Percentiles rank a stretch among this genome's conserved stretches.
Evolutionary conservation across 2,329 filamentous ascomycete genomes (phyloP).

Genomic region (Trichocomaceae sp.): DNA sequence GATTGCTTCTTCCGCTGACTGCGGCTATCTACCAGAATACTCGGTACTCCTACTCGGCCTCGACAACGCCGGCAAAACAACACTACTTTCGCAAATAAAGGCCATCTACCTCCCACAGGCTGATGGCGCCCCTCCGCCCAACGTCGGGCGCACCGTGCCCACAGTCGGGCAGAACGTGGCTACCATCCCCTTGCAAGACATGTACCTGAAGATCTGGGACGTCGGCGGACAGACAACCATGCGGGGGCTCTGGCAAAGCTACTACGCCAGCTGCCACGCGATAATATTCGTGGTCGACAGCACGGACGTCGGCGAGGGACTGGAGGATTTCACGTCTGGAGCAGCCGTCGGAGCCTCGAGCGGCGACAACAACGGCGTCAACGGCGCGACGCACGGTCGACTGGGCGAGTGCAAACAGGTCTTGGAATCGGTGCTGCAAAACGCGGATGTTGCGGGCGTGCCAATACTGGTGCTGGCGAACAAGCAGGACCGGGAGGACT

Average conservation of each 20-base stretch:
- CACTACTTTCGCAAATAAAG: slow-evolving; percentile 94
- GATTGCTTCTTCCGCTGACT: not conserved
- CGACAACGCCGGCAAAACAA: slow-evolving; percentile 97
- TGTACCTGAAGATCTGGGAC: slow-evolving; percentile 99
- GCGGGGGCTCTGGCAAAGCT: slow-evolving; percentile 88
- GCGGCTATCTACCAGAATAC: slow-evolving; percentile 59
- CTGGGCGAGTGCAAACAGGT: slow-evolving; percentile 85
- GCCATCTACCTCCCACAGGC: slow-evolving; percentile 58
- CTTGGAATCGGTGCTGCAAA: slow-evolving; percentile 80
- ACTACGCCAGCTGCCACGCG: slow-evolving; percentile 88
- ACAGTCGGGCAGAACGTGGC: slow-evolving; percentile 97
- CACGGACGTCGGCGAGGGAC: slow-evolving; percentile 78
- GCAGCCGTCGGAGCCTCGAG: slow-evolving; percentile 16
- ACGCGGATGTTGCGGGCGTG: slow-evolving; percentile 82
- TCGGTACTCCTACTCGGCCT: slow-evolving; percentile 94
- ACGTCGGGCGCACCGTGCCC: slow-evolving; percentile 79
- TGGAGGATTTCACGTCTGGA: slow-evolving; percentile 44
- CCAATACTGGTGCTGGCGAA: slow-evolving; percentile 90
- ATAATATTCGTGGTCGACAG: slow-evolving; percentile 98
- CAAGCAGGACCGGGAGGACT: slow-evolving; percentile 96
- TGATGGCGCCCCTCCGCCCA: slow-evolving; percentile 40
- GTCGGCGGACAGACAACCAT: slow-evolving; percentile 88
- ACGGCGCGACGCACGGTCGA: slow-evolving; percentile 41
- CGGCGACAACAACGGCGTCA: not conserved
- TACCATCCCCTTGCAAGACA: slow-evolving; percentile 81